Evolutionary conservation across 306 rosid species (phyloP).

Genomic region (Cercis canadensis): DNA sequence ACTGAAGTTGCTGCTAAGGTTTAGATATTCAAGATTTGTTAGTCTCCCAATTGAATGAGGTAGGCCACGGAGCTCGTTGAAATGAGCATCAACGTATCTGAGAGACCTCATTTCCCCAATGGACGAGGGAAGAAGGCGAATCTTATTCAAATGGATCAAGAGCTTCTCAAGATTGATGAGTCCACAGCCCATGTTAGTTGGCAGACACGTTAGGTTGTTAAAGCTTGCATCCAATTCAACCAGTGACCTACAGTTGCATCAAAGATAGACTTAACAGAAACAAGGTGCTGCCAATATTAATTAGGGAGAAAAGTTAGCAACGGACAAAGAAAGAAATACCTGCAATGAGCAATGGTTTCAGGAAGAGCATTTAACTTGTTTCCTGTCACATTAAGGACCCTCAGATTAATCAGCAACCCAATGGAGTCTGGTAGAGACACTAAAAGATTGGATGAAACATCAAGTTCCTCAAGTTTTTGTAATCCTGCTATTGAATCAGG

Average conservation of each 20-base stretch:
- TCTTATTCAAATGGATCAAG: conserved; percentile 49
- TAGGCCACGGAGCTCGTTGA: conserved; percentile 61
- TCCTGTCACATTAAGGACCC: conserved; percentile 50
- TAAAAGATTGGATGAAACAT: conserved; percentile 52
- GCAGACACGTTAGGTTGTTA: conserved; percentile 56
- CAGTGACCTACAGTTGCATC: conserved; percentile 44
- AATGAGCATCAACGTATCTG: conserved; percentile 59
- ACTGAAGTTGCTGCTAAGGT: conserved; percentile 57
- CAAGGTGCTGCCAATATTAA: background rate
- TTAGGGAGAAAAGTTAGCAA: background rate
- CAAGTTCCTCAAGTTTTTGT: conserved; percentile 53
- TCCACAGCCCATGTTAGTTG: conserved; percentile 54
- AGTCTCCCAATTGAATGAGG: conserved; percentile 55
- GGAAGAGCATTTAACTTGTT: conserved; percentile 56
- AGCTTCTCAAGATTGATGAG: conserved; percentile 55
- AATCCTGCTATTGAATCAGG: conserved; percentile 57
- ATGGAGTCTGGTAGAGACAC: conserved; percentile 49
- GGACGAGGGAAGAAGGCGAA: conserved; percentile 55
- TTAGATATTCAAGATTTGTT: conserved; percentile 56
- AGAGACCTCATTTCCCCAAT: conserved; percentile 63
- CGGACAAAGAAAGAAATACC: conserved; percentile 33
- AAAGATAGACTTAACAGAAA: conserved; percentile 21
- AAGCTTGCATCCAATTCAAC: conserved; percentile 59
- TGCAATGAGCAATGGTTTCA: conserved; percentile 56
- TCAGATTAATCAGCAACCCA: conserved; percentile 54